Evolutionary conservation across 1,284 basidiomycete genomes (phyloP), one percentile per base, ranked within the genome.

Genomic region (Apiotrichum montevideense): DNA sequence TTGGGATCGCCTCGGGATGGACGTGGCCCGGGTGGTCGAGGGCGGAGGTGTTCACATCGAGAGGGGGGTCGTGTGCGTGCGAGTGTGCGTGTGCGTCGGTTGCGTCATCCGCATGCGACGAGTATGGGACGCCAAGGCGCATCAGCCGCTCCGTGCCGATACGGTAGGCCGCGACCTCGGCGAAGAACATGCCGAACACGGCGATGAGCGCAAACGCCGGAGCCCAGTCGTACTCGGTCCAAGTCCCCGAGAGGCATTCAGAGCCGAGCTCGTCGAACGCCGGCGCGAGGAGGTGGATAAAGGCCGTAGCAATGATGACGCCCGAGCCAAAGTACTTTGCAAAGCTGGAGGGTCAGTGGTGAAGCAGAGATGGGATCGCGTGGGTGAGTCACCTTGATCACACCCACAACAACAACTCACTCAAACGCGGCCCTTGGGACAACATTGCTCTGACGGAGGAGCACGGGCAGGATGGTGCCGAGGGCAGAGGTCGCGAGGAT

Each of bases 281-380:
- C 0, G 92, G 87, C 4, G 83, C 78, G 7, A 96, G 79, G 0
- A 96, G 81, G 73, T 93, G 90, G 58, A 93, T 91, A 71, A 93
- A 92, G 0, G 87, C 87, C 1, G 95, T 98, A 0, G 91, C 91
- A 62, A 98, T 89, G 70, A 94, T 93, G 59, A 95, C 88, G 35
- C 90, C 91, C 7, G 90, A 92, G 48, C 95, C 95, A 77, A 97
- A 97, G 78, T 88, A 98, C 76, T 95, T 96, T 35, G 88, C 87
- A 70, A 95, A 92, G 47, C 87, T 66, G 47, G 5, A 50, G 10
- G 44, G 21, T 13, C 6, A 14, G 9, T 44, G 43, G 15, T 11
- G 13, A 44, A 14, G 41, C 41, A 11, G 13, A 42, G 13, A 42
- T 42, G 14, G 10, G 21, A 21, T 21, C 21, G 21, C 21, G 21